Evolutionary conservation across 192 early-diverging fungal species (phyloP), one percentile per base, ranked within the genome.

Genomic region (Coemansia sp.): DNA sequence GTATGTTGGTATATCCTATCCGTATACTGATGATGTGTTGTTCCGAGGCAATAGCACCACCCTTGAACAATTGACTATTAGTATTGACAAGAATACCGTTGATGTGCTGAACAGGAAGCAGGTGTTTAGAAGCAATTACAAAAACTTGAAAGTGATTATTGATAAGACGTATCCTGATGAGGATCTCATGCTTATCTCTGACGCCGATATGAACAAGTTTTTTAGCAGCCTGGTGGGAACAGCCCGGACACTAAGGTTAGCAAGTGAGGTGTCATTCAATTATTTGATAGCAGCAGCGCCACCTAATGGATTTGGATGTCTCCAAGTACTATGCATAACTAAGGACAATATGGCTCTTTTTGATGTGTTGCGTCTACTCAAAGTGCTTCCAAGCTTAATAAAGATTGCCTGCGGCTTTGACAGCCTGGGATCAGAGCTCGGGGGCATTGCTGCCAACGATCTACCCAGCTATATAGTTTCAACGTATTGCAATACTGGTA

Each of bases 151-250:
- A 38, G 36, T 38, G 0, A 10, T 38, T 38, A 38, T 38, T 38
- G 36, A 98, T 94, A 2, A 93, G 92, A 70, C 98, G 89, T 67
- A 88, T 24, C 22, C 22, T 24, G 22, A 88, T 4, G 88, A 88
- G 12, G 27, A 27, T 27, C 97, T 94, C 1, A 97, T 96, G 4
- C 27, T 31, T 55, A 67, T 93, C 89, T 54, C 85, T 86, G 36
- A 98, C 88, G 5, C 97, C 95, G 16, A 89, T 88, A 77, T 99
- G 97, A 3, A 97, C 90, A 77, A 97, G 95, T 85, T 98, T 97
- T 63, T 96, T 93, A 13, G 96, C 92, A 79, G 31, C 12, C 13
- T 55, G 27, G 52, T 27, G 4, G 52, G 52, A 15, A 3, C 24
- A 15, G 52, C 52, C 13, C 52, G 31, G 3, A 29, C 10, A 15